Evolutionary conservation across 176 grass and related monocot species (phyloP), one percentile per base, ranked within the genome.

Genomic region (Zoysia pacifica): DNA sequence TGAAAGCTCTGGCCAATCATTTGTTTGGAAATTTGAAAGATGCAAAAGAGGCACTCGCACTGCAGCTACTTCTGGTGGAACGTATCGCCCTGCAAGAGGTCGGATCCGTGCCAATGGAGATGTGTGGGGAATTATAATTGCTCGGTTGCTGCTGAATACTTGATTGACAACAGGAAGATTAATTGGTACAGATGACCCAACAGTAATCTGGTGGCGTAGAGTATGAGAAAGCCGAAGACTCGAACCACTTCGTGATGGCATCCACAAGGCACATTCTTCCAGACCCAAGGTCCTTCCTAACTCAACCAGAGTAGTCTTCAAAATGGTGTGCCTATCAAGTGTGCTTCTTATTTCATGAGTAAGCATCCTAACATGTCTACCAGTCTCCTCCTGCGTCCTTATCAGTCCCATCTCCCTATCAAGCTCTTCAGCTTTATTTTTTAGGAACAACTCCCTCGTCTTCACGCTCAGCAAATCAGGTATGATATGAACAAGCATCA

Each of bases 11-110:
- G 91, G 86, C 86, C 88, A 87, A 50, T 89, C 94, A 84, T 87
- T 91, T 74, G 91, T 89, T 81, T 97, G 89, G 69, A 97, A 97
- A 82, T 97, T 97, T 67, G 89, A 91, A 72, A 97, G 89, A 83
- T 94, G 87, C 3, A 97, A 71, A 15, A 97, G 81, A 60, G 94
- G 94, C 38, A 94, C 89, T 45, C 94, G 86, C 11, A 97, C 89
- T 14, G 91, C 94, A 67, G 90, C 91, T 52, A 97, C 94, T 65
- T 97, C 94, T 49, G 86, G 91, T 20, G 94, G 94, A 41, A 89
- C 86, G 83, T 91, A 93, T 51, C 84, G 73, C 16, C 92, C 86
- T 3, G 87, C 19, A 39, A 81, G 87, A 56, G 87, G 79, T 5
- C 87, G 60, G n/a, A 86, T 86, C 13, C 87, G 67, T 60, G 87